Percentiles rank a stretch among this genome's conserved stretches.
Evolutionary conservation across 352 stramenopile species (phyloP).

Genomic region (Globisporangium paroecandrum): DNA sequence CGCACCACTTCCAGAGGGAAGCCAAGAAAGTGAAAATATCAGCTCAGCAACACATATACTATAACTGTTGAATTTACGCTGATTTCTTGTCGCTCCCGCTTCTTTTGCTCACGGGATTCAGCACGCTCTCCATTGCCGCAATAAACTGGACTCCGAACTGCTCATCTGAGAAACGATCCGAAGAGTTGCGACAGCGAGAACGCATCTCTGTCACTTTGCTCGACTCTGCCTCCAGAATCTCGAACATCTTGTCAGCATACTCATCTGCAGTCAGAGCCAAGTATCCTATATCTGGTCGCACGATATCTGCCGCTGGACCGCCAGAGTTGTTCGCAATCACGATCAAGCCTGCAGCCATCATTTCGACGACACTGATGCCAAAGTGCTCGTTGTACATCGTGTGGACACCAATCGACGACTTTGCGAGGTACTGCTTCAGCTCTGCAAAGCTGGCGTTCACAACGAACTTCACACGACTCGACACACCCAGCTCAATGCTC

Average conservation of each 20-base stretch:
- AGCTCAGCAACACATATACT: slow-evolving; percentile 2
- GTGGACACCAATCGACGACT: slow-evolving; percentile 93
- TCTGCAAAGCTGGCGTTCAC: slow-evolving; percentile 94
- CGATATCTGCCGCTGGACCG: slow-evolving; percentile 93
- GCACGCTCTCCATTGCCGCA: slow-evolving; percentile 33
- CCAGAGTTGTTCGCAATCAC: slow-evolving; percentile 97
- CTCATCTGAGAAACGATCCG: slow-evolving; percentile 69
- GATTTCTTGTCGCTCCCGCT: slow-evolving; percentile 3
- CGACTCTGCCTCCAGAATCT: slow-evolving; percentile 40
- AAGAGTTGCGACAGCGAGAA: slow-evolving; percentile 35
- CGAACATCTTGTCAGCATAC: slow-evolving; percentile 83
- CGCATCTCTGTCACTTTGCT: slow-evolving; percentile 38
- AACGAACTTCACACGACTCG: slow-evolving; percentile 89
- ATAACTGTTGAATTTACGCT: neutral
- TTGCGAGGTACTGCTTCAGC: slow-evolving; percentile 86
- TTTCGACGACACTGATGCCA: slow-evolving; percentile 99
- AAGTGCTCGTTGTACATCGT: slow-evolving; percentile 99
- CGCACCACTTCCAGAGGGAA: neutral
- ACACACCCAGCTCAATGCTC: slow-evolving; percentile 71
- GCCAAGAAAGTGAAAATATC: neutral
- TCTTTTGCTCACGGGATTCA: slow-evolving; percentile 15
- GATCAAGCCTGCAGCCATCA: slow-evolving; percentile 97
- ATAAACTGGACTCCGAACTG: slow-evolving; percentile 68
- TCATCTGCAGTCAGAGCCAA: slow-evolving; percentile 85
- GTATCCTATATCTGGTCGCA: slow-evolving; percentile 74